Percentiles rank a stretch among this genome's conserved stretches.
These are phyloP conservation scores for Ascochyta viciae-villosae DNA, from an alignment of 2,329 filamentous ascomycete species.

Conservation along the genomic window DNA sequence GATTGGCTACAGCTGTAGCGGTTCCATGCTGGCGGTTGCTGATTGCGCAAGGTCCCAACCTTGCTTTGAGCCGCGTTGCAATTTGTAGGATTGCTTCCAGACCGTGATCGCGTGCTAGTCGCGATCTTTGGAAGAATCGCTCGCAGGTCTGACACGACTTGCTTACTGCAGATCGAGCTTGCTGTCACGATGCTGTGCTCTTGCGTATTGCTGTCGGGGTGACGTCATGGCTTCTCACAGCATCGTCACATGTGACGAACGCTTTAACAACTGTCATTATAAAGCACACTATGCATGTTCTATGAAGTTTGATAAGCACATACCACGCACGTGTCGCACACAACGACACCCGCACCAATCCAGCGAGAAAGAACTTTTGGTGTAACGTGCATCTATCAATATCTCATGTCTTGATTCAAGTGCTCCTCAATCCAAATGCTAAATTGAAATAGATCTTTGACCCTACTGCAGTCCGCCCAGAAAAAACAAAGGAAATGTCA, in stretches of 20 bases:
- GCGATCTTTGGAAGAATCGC: neutral
- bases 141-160: neutral
- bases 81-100: constrained; percentile 4
- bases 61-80: constrained; percentile 13
- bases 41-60: constrained; percentile 7
- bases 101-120: constrained; percentile 7
- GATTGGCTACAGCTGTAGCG: constrained; percentile 1
- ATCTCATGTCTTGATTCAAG: too few relatives aligned
- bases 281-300: too few relatives aligned
- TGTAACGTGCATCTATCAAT: too few relatives aligned
- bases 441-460: neutral
- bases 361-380: too few relatives aligned
- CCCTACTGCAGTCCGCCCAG: neutral
- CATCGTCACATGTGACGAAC: neutral
- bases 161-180: neutral
- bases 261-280: neutral
- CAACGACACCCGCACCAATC: too few relatives aligned
- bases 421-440: neutral
- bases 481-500: neutral
- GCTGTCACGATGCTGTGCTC: neutral
- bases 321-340: too few relatives aligned
- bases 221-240: constrained; percentile 1
- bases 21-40: neutral
- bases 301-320: too few relatives aligned
- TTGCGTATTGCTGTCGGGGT: neutral